phyloP scores from a whole-genome alignment of 495 filamentous ascomycete species.

The Lophiotrema nucula region DNA sequence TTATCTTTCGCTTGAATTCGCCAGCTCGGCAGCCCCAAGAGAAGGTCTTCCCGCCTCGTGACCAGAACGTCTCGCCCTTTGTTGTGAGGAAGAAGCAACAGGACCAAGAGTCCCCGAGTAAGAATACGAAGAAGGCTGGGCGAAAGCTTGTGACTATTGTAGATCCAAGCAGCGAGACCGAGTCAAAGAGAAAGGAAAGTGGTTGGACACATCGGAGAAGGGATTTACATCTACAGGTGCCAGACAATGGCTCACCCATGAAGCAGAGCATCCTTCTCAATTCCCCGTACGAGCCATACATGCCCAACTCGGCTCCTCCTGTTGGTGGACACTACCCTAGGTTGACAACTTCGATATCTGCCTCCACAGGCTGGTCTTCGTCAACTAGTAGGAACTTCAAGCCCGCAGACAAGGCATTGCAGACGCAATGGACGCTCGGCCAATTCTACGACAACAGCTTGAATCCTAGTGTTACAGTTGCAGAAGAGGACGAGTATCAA shows the following conservation, averaged over 20 bases:
- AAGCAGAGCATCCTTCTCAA: slow-evolving; percentile 40
- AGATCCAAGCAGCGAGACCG: slow-evolving; percentile 50
- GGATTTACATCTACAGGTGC: slow-evolving; percentile 6
- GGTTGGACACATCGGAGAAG: slow-evolving; percentile 9
- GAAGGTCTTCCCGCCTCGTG: slow-evolving; percentile 64
- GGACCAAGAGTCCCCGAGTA: slow-evolving; percentile 43
- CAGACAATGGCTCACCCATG: slow-evolving; percentile 18
- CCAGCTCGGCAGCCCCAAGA: slow-evolving; percentile 77
- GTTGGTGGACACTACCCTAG: slow-evolving; percentile 1
- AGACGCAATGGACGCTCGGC: slow-evolving; percentile 78
- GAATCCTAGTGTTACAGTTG: slow-evolving; percentile 69
- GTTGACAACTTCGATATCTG: slow-evolving; percentile 42
- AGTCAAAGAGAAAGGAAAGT: not conserved
- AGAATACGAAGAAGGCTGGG: slow-evolving; percentile 45
- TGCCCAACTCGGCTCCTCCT: slow-evolving; percentile 2
- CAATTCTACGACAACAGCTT: slow-evolving; percentile 77
- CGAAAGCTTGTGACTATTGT: slow-evolving; percentile 64
- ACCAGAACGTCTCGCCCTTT: slow-evolving; percentile 71
- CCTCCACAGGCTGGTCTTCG: slow-evolving; percentile 47
- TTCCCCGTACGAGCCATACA: slow-evolving; percentile 24
- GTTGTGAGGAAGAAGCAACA: slow-evolving; percentile 52
- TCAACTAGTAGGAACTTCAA: slow-evolving; percentile 27
- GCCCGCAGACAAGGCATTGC: slow-evolving; percentile 40
- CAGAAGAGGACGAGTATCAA: slow-evolving; percentile 80
- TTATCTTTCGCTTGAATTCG: slow-evolving; percentile 85